Percentiles rank a stretch among this genome's conserved stretches.
Conservation (phyloP, 495 filamentous ascomycete genomes). For the Penicillium tannophilum region DNA sequence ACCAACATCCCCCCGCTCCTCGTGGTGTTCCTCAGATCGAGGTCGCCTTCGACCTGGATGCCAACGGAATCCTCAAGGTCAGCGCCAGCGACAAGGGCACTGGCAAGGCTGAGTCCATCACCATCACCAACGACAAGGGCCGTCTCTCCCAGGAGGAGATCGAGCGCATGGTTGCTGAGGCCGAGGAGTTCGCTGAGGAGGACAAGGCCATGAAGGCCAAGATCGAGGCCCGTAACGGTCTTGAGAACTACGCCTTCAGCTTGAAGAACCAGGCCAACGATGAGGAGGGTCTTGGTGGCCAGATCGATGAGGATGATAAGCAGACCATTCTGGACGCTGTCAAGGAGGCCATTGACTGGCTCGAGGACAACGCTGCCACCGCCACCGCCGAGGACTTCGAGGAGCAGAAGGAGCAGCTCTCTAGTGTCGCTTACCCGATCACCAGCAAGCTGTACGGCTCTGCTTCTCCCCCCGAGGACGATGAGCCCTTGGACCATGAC, state of each 20-base stretch:
- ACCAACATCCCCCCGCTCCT: constrained; percentile 96
- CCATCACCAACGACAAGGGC: constrained; percentile 99
- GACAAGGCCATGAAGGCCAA: constrained; percentile 95
- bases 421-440: constrained; percentile 94
- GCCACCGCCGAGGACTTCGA: constrained; percentile 93
- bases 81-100: constrained; percentile 98
- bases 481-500: constrained; percentile 77
- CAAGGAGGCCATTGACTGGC: constrained; percentile 97
- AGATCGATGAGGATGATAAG: constrained; percentile 99
- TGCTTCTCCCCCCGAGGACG: constrained; percentile 58
- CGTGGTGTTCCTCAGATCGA: constrained; percentile 99
- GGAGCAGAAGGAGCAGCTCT: constrained; percentile 99
- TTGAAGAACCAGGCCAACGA: constrained; percentile 99
- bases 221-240: constrained; percentile 92
- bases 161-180: constrained; percentile 97
- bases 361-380: constrained; percentile 85
- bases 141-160: constrained; percentile 98
- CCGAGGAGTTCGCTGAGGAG: constrained; percentile 97
- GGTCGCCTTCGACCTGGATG: constrained; percentile 98
- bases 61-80: constrained; percentile 99
- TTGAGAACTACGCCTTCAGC: constrained; percentile 96
- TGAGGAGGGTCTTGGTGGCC: constrained; percentile 93
- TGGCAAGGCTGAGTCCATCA: constrained; percentile 96
- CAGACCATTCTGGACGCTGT: constrained; percentile 93
- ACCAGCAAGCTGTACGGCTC: constrained; percentile 93